A percentile compares a stretch with the other conserved stretches of the same genome.
Evolutionary conservation across 768 basidiomycete genomes (phyloP).

Genomic region (Psilocybe azurescens): DNA sequence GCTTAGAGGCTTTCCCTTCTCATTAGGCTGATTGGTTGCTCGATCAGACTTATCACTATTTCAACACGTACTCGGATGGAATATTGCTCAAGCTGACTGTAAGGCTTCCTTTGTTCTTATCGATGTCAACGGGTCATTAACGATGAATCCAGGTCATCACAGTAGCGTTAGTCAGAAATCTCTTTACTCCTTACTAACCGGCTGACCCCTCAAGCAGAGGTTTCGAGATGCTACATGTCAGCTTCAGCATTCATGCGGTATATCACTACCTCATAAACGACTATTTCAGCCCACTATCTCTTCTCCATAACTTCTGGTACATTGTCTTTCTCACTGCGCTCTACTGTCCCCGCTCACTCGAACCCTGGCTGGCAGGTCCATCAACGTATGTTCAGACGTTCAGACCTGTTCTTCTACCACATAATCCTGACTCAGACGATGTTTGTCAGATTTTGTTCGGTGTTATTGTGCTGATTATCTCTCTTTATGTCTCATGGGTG

Average conservation of each 20-base stretch:
- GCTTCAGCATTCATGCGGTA: conserved; percentile 12
- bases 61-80: conserved; percentile 7
- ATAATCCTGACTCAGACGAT: not conserved
- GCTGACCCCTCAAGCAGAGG: not conserved
- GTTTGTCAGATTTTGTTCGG: not conserved
- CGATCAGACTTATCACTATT: conserved; percentile 4
- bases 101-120: not conserved
- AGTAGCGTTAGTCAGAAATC: not conserved
- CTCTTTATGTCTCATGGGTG: no score
- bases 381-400: not conserved
- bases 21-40: not conserved
- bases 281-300: conserved; percentile 3
- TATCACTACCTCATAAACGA: conserved; percentile 10
- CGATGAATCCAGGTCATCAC: not conserved
- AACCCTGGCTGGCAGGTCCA: not conserved
- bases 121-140: not conserved
- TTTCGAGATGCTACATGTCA: conserved; percentile 5
- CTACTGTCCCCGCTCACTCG: no score
- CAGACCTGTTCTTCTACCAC: not conserved
- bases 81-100: not conserved
- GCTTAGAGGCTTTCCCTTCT: not conserved
- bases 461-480: not conserved
- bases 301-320: conserved; percentile 7
- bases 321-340: no score
- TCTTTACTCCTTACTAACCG: not conserved